Evolutionary conservation across 2,329 filamentous ascomycete genomes (phyloP), one percentile per base, ranked within the genome.

Genomic region (Calonectria pauciramosa): DNA sequence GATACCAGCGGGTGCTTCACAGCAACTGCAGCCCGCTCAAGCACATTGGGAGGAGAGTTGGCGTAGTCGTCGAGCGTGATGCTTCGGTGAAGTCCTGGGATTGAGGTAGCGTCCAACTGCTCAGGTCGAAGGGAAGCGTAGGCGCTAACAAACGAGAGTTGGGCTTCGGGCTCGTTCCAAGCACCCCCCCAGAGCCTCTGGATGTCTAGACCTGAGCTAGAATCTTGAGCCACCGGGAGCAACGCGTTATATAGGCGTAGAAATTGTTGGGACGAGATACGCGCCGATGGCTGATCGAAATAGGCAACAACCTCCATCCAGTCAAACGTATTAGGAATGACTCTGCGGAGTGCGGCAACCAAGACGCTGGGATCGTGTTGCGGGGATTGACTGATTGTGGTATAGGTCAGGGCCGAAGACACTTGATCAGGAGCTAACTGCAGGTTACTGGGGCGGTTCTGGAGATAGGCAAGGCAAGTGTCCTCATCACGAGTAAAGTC

Each of bases 101-200:
- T 97, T 44, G 94, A 94, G 16, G 93, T 94, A 4, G 95, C 94
- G 83, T 99, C 96, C 32, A 98, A 89, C 80, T 96, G 91, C 34
- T 95, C 91, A 0, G 93, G 90, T 16, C 91, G 91, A 71, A 96
- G 90, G 5, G 94, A 94, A 28, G 96, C 90, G 83, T 96, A 98
- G 23, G 96, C 96, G 76, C 94, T 94, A 69, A 99, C 91, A 83
- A 99, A 98, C n/a, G 96, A 97, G 44, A 99, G 88, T 78, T 99
- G 96, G 0, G 97, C 95, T 76, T 98, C 93, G 18, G 94, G 91
- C 78, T 97, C 92, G 76, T 93, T 92, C 96, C 97, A 99, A 75
- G 91, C 88, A 81, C 96, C 96, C 73, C 96, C 96, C 96, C 97
- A 99, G 28, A 99, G 88, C 49, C 90, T 90, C 83, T 98, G 96